Evolutionary conservation across 768 basidiomycete genomes (phyloP), one percentile per base, ranked within the genome.

Genomic region (Lactarius hengduanensis): DNA sequence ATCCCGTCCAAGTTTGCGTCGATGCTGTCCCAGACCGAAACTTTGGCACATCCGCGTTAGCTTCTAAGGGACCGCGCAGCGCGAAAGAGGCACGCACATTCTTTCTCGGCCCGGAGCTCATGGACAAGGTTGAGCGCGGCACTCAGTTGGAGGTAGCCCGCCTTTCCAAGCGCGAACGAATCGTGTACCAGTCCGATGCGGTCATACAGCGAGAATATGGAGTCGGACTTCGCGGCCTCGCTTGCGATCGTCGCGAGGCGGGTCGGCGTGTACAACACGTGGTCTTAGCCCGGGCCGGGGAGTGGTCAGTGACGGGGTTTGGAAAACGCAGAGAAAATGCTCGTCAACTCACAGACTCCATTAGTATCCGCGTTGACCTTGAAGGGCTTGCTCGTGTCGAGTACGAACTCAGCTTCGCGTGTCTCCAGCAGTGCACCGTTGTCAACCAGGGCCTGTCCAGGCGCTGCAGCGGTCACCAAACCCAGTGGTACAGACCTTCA

Each of bases 111-210:
- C 69, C 82, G 83, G 70, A 96, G 79, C 56, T 83, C 81, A 59
- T 89, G 80, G 55, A 94, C 80, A 55, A 98, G 80, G 28, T 84
- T 85, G 71, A 99, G 80, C 1, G 89, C 85, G 67, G 86, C 88
- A 72, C 92, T 93, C 40, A 93, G 82, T 65, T 87, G 82, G 58
- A 87, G 80, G 72, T 91, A 84, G 2, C 95, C 95, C n/a, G 94
- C 90, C 73, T 88, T 86, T 58, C 92, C 84, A 36, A 98, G 83
- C 1, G 89, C 89, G 72, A 90, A 81, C 0, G 89, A 82, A 72
- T 98, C 97, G 58, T 89, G 84, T 26, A 96, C 86, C 32, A 99
- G 81, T n/a, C 96, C 96, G 71, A 98, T 88, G 28, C 93, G 85
- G 74, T 99, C 96, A 64, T 92, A 87, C 66, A 94, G 78, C 1